Percentiles rank a stretch among this genome's conserved stretches.
Evolutionary conservation across 352 stramenopile genomes (phyloP).

Genomic region (Phytopythium litorale): DNA sequence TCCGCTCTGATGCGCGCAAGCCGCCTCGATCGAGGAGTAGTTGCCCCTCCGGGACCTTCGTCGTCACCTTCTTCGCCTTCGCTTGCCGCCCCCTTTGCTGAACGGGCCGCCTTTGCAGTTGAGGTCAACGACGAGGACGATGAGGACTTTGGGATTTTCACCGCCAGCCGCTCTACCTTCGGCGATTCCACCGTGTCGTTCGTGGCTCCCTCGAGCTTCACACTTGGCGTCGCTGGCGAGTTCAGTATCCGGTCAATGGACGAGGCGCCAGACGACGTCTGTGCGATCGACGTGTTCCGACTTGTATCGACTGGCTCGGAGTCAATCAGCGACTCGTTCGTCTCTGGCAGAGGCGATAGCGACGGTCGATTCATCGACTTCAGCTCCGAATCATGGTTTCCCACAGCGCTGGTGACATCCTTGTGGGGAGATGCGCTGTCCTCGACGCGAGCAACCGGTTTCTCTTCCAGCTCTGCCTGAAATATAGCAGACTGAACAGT

Average conservation of each 20-base stretch:
- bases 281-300: background rate
- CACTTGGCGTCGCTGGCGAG: background rate
- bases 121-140: slow-evolving; percentile 13
- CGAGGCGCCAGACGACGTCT: background rate
- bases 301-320: background rate
- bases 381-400: background rate
- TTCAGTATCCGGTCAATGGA: background rate
- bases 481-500: background rate
- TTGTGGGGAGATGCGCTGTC: background rate
- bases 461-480: background rate
- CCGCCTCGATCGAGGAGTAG: slow-evolving; percentile 19
- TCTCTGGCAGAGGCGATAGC: background rate
- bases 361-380: background rate
- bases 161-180: slow-evolving; percentile 7
- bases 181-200: background rate
- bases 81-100: slow-evolving; percentile 12
- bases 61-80: slow-evolving; percentile 51
- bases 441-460: background rate
- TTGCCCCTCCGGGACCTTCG: slow-evolving; percentile 23
- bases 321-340: background rate
- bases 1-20: slow-evolving; percentile 5
- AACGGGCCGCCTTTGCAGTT: background rate
- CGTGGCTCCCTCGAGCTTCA: background rate
- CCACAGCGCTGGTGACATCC: background rate
- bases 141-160: slow-evolving; percentile 28